These are phyloP conservation scores for Aspergillus sp. DNA, from an alignment of 2,329 filamentous ascomycete species.

Conservation along the genomic window DNA sequence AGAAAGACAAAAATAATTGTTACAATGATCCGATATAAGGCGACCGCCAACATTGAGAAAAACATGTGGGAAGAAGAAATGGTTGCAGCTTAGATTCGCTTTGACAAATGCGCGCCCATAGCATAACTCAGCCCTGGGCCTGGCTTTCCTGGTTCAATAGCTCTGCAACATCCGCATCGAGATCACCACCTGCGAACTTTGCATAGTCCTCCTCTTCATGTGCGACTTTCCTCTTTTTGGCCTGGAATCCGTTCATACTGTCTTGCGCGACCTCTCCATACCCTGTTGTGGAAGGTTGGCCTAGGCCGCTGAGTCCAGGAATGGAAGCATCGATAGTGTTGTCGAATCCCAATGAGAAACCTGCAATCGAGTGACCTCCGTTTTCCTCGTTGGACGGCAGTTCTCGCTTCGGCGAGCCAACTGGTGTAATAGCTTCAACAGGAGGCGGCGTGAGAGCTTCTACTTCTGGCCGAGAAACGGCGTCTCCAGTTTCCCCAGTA, in stretches of 20 bases:
- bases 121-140: slow-evolving; percentile 12
- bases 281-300: slow-evolving; percentile 20
- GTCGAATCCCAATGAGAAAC: slow-evolving; percentile 22
- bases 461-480: slow-evolving; percentile 66
- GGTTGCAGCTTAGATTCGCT: background rate
- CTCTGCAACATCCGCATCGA: slow-evolving; percentile 63
- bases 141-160: slow-evolving; percentile 52
- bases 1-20: background rate
- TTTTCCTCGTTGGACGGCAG: slow-evolving; percentile 24
- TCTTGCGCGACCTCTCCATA: slow-evolving; percentile 25
- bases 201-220: slow-evolving; percentile 44
- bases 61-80: background rate
- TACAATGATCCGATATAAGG: background rate
- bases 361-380: slow-evolving; percentile 15
- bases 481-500: slow-evolving; percentile 25
- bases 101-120: background rate
- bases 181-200: slow-evolving; percentile 52
- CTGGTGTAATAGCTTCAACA: slow-evolving; percentile 56
- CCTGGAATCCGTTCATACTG: slow-evolving; percentile 31
- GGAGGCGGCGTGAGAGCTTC: slow-evolving; percentile 84
- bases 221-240: slow-evolving; percentile 52
- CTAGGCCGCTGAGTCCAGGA: slow-evolving; percentile 18
- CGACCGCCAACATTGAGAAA: background rate
- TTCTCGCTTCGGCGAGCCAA: slow-evolving; percentile 47
- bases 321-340: slow-evolving; percentile 19